phyloP scores from a whole-genome alignment of 495 filamentous ascomycete genomes.

The Penicillium waksmanii region DNA sequence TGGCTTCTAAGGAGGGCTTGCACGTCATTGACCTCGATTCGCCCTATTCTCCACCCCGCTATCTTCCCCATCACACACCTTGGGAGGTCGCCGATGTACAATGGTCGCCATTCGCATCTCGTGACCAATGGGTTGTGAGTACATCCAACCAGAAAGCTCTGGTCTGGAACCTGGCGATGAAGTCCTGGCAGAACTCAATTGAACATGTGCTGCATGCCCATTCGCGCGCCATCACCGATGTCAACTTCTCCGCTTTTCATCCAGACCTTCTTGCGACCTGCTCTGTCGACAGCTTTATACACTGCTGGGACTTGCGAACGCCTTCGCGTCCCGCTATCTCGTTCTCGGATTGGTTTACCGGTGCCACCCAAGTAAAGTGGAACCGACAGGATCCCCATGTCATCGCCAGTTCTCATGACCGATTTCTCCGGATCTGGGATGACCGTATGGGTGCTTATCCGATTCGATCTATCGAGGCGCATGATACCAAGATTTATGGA shows the following conservation, averaged over 20 bases:
- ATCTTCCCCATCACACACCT: conserved; percentile 83
- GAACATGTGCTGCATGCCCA: conserved; percentile 92
- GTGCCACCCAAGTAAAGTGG: conserved; percentile 95
- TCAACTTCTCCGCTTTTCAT: conserved; percentile 94
- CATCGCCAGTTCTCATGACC: conserved; percentile 88
- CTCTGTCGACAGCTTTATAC: conserved; percentile 89
- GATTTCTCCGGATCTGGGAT: conserved; percentile 88
- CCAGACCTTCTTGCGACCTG: conserved; percentile 89
- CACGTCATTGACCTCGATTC: conserved; percentile 94
- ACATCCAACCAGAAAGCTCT: conserved; percentile 94
- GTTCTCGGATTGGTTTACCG: conserved; percentile 93
- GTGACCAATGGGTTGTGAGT: conserved; percentile 91
- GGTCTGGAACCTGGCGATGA: conserved; percentile 89
- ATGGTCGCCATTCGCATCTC: conserved; percentile 90
- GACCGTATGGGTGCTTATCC: conserved; percentile 78
- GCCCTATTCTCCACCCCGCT: conserved; percentile 83
- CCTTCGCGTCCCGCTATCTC: conserved; percentile 75
- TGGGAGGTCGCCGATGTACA: conserved; percentile 99
- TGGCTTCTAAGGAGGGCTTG: conserved; percentile 84
- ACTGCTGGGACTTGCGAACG: conserved; percentile 87
- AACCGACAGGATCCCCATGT: conserved; percentile 84
- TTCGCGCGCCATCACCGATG: conserved; percentile 89
- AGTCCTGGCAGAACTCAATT: conserved; percentile 71
- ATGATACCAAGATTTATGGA: conserved; percentile 95
- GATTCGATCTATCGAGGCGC: conserved; percentile 80